Evolutionary conservation across 768 basidiomycete species (phyloP), one percentile per base, ranked within the genome.

Genomic region (Macrocybe gigantea): DNA sequence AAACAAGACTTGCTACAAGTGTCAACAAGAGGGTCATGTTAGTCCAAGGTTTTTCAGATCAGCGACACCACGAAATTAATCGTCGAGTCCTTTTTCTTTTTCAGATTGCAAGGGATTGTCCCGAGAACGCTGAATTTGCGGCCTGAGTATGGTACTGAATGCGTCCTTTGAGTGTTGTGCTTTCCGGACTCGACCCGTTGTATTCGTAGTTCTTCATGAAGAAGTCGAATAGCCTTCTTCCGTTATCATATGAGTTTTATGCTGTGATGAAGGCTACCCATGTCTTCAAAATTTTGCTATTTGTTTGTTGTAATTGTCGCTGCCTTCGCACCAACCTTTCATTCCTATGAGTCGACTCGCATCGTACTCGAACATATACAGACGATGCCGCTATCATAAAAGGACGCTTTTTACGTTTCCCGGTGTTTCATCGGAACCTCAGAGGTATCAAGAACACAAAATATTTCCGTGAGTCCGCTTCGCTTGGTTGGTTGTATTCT

Each of bases 11-110:
- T 93, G 90, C 63, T 93, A 88, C 70, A 91, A 88, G 60, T 93
- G 91, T 59, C 84, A 88, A 60, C 80, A 83, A 63, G 86, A 88
- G 64, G 90, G 90, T 53, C 89, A 93, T 71, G 89, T 92, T 61
- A 65, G 87, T 72, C 29, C 41, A 38, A 22, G 5, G 14, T 37
- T 35, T 38, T 13, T 39, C 6, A 6, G 13, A 41, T 32, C 43
- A 15, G 32, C 7, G 36, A 32, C 9, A 6, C 8, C 29, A 45
- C 34, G 41, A 30, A 13, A 34, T 41, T 39, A 36, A 40, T 34
- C 14, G 36, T 38, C 14, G 36, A 14, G 36, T 38, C 7, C 32
- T 5, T 8, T 41, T 29, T 14, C 41, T 29, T 7, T 55, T 38
- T 14, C 50, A 85, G 81, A 81, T 85, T 59, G 80, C 82, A 38